Base-by-base conservation (phyloP, 1,284 basidiomycete genomes). In the Cutaneotrichosporon sp. region DNA sequence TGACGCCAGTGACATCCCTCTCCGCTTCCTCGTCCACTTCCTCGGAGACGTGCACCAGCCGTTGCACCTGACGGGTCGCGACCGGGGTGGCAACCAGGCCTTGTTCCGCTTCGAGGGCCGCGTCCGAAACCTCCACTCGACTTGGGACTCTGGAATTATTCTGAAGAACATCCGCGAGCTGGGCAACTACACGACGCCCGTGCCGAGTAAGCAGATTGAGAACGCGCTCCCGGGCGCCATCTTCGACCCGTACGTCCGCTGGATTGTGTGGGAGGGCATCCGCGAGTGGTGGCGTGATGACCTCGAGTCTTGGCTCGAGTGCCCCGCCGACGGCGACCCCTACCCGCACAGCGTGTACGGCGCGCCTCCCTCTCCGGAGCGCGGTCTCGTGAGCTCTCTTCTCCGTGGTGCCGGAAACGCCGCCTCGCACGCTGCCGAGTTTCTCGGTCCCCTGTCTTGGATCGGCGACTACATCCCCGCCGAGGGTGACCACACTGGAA, bases 11-110 rank as follows among this genome's bases (percentile, higher is more conserved):
- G 83, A 84, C 70, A 81, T 83, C 73, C 90, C 92, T 2, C 83
- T 96, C 73, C 90, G 91, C 75, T 97, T 96, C 82, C 82, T 97
- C 57, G 86, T 93, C 42, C 94, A 97, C 76, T 93, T 92, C 68
- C 66, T 95, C 10, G 94, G 94, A 0, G 94, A 97, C 75, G 83
- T 95, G 83, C 93, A 96, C 74, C 89, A 90, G 85, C 93, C 93
- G 10, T 82, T 97, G 58, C 94, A 97, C 77, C 84, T 97, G 50
- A 90, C 90, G 0, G 91, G 92, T 3, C 83, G 91, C 18, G 88
- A 91, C 68, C 84, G 89, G 36, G 93, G 94, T 2, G 93, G 93
- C 1, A 97, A 97, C 73, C 85, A 85, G 52, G 60, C 84, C 66
- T 86, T 86, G 70, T 89, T 92, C 34, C 72, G 80, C 13, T 92